A percentile compares a stretch with the other conserved stretches of the same genome.
Evolutionary conservation across 805 yeast genomes (phyloP).

Genomic region (Kregervanrija pseudodelftensis): DNA sequence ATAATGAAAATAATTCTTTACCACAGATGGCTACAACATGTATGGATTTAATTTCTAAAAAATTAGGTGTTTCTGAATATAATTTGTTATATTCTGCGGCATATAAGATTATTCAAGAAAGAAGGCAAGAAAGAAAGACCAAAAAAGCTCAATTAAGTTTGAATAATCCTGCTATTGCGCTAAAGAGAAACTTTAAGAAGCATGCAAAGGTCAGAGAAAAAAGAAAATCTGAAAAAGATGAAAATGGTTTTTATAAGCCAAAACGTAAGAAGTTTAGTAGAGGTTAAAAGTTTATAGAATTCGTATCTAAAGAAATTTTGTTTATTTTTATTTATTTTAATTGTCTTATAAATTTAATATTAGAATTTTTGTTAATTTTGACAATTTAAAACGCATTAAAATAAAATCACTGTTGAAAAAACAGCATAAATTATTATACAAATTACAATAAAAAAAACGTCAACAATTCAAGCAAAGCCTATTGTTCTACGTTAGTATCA

Average conservation of each 20-base stretch:
- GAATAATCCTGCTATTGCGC: conserved; percentile 75
- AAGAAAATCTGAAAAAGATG: conserved; percentile 69
- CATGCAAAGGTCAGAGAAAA: conserved; percentile 72
- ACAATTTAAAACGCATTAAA: too few species aligned
- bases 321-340: too few species aligned
- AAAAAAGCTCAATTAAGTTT: conserved; percentile 71
- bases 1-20: conserved; percentile 43
- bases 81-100: conserved; percentile 55
- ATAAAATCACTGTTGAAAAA: too few species aligned
- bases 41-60: conserved; percentile 54
- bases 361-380: too few species aligned
- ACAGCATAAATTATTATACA: too few species aligned
- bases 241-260: conserved; percentile 63
- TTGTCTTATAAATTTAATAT: too few species aligned
- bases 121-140: conserved; percentile 70
- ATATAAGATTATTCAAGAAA: conserved; percentile 47
- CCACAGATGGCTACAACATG: conserved; percentile 51
- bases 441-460: too few species aligned
- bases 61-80: conserved; percentile 67
- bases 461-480: too few species aligned
- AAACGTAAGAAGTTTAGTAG: conserved; percentile 25
- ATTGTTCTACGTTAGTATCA: conserved; percentile 6
- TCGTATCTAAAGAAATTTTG: not conserved
- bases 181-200: conserved; percentile 67
- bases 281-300: not conserved